These are phyloP conservation scores for Kalmusia sp. DNA, from an alignment of 2,329 filamentous ascomycete genomes.

Conservation along the genomic window DNA sequence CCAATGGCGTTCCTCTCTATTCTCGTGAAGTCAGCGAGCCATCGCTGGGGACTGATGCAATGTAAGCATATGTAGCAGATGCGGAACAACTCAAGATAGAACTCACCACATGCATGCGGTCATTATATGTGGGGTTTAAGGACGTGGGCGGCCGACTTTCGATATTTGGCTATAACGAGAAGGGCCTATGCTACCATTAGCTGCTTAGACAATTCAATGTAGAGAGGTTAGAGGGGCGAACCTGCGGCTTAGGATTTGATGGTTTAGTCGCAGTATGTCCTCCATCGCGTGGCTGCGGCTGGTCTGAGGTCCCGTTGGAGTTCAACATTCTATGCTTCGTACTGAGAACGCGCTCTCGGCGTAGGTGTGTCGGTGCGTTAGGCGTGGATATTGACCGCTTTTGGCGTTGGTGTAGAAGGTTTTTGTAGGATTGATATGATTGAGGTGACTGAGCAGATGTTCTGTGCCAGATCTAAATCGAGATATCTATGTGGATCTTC, in stretches of 20 bases:
- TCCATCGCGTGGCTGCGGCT: conserved; percentile 12
- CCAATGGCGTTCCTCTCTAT: conserved; percentile 16
- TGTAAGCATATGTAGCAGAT: too few species aligned
- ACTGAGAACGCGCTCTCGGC: not conserved
- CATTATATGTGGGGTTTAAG: not conserved
- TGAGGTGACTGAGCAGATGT: too few species aligned
- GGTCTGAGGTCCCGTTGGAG: not conserved
- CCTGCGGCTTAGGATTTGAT: not conserved
- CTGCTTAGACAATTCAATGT: conserved; percentile 2
- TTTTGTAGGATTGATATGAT: not conserved
- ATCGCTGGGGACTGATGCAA: conserved; percentile 11
- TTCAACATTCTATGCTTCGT: not conserved
- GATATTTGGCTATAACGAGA: not conserved
- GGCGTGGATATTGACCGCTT: not conserved
- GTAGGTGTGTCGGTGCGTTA: conserved; percentile 10
- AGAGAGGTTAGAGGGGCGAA: not conserved
- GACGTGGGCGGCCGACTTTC: not conserved
- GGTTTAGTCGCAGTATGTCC: conserved; percentile 2
- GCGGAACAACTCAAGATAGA: too few species aligned
- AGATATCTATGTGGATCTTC: too few species aligned
- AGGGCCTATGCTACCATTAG: conserved; percentile 3
- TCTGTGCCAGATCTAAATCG: too few species aligned
- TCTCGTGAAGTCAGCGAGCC: conserved; percentile 23
- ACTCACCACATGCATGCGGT: not conserved
- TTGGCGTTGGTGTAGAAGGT: too few species aligned